Evolutionary conservation across 2,329 filamentous ascomycete species (phyloP).

Genomic region (Alternaria atra): DNA sequence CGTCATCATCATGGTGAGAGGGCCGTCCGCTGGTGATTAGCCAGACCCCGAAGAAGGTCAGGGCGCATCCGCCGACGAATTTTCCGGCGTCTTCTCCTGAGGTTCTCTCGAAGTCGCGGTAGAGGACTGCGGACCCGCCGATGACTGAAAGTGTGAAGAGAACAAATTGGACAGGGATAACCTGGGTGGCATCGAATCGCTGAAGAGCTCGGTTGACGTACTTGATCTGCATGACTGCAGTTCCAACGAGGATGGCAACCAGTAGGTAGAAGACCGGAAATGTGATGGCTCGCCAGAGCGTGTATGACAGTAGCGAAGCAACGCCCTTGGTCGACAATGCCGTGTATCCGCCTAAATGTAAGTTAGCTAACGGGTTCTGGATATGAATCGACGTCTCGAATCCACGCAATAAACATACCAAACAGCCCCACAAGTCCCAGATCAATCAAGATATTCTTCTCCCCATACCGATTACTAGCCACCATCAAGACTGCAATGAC

Average conservation of each 20-base stretch:
- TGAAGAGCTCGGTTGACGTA: constrained; percentile 93
- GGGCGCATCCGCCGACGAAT: constrained; percentile 86
- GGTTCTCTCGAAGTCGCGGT: constrained; percentile 91
- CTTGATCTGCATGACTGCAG: constrained; percentile 95
- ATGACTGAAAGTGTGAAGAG: constrained; percentile 96
- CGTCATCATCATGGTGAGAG: constrained; percentile 56
- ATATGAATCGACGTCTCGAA: too few species aligned
- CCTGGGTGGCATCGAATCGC: constrained; percentile 94
- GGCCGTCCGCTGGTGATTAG: constrained; percentile 86
- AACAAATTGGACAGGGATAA: constrained; percentile 97
- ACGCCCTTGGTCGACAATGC: constrained; percentile 95
- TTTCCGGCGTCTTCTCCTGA: constrained; percentile 77
- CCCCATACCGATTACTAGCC: constrained; percentile 84
- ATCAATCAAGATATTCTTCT: constrained; percentile 87
- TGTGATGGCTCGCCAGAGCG: constrained; percentile 84
- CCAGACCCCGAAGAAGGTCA: constrained; percentile 98
- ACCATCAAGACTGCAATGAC: constrained; percentile 83
- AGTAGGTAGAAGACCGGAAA: constrained; percentile 92
- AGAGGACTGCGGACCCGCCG: constrained; percentile 89
- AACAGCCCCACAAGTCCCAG: constrained; percentile 92
- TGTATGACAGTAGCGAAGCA: constrained; percentile 91
- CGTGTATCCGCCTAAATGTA: constrained; percentile 80
- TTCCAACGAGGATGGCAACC: constrained; percentile 78
- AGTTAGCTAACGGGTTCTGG: constrained; percentile 21
- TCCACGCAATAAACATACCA: constrained; percentile 62